These are phyloP conservation scores for Cryptosporidium viatorum DNA, from an alignment of 169 alveolate species.

Conservation along the genomic window DNA sequence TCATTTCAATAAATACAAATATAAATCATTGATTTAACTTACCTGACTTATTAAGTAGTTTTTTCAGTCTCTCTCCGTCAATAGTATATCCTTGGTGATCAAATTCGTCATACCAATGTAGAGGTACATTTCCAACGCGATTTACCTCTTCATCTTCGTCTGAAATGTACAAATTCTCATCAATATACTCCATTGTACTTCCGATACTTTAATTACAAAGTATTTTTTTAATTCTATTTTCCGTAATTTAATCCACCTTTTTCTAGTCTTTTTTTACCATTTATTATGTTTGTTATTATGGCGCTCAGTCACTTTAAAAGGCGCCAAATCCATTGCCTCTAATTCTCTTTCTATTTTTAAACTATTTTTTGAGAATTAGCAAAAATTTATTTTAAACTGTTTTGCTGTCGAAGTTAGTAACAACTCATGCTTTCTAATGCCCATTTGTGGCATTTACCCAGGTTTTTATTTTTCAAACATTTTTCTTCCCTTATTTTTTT, in stretches of 20 bases:
- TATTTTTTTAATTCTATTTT: not conserved
- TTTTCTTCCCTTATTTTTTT: too few species aligned
- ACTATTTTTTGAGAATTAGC: not conserved
- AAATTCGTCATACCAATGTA: constrained; percentile 89
- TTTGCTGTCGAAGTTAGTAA: too few species aligned
- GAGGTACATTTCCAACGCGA: constrained; percentile 90
- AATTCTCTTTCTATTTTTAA: not conserved
- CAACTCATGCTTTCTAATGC: too few species aligned
- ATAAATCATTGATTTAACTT: constrained; percentile 32
- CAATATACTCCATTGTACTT: constrained; percentile 15
- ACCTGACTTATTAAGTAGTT: constrained; percentile 82
- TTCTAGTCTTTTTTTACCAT: constrained; percentile 34
- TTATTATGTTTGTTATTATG: not conserved
- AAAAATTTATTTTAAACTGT: not conserved
- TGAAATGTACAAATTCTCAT: constrained; percentile 62
- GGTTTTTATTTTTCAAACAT: not conserved
- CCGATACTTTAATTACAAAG: not conserved
- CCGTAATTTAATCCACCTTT: not conserved
- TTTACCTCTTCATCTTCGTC: constrained; percentile 78
- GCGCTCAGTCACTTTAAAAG: constrained; percentile 2
- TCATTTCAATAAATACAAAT: constrained; percentile 18
- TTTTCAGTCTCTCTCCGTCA: constrained; percentile 85
- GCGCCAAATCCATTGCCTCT: constrained; percentile 4
- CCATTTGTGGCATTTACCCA: too few species aligned
- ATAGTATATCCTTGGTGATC: constrained; percentile 91